Evolutionary conservation across 257 asterid species (phyloP).

Genomic region (Solanum chilense): DNA sequence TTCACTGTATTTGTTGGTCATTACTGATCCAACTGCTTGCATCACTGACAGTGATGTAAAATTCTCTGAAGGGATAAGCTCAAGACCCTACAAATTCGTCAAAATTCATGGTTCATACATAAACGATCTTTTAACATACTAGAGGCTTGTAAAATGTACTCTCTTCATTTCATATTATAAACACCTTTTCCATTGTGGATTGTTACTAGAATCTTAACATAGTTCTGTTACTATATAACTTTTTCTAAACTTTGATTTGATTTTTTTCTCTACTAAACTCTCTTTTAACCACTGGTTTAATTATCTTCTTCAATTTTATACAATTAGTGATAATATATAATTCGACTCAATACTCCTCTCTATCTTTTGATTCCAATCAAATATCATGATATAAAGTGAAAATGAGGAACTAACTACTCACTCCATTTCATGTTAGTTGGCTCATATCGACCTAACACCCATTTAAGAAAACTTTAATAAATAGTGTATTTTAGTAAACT

Average conservation of each 20-base stretch:
- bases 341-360: neutral
- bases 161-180: neutral
- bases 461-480: neutral
- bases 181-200: neutral
- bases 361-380: neutral
- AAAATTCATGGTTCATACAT: neutral
- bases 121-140: neutral
- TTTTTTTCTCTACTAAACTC: neutral
- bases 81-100: constrained; percentile 47
- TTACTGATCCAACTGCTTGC: constrained; percentile 98
- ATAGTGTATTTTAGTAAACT: neutral
- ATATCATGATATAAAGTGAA: neutral
- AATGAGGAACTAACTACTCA: neutral
- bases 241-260: neutral
- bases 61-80: constrained; percentile 90
- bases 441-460: neutral
- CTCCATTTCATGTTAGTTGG: neutral
- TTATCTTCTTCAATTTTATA: neutral
- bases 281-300: neutral
- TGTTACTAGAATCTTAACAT: neutral
- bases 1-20: constrained; percentile 95
- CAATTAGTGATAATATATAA: neutral
- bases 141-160: neutral
- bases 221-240: neutral
- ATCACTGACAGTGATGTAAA: constrained; percentile 88